Conservation (phyloP, 2,329 filamentous ascomycete species). For the Ilyonectria mors-panacis region DNA sequence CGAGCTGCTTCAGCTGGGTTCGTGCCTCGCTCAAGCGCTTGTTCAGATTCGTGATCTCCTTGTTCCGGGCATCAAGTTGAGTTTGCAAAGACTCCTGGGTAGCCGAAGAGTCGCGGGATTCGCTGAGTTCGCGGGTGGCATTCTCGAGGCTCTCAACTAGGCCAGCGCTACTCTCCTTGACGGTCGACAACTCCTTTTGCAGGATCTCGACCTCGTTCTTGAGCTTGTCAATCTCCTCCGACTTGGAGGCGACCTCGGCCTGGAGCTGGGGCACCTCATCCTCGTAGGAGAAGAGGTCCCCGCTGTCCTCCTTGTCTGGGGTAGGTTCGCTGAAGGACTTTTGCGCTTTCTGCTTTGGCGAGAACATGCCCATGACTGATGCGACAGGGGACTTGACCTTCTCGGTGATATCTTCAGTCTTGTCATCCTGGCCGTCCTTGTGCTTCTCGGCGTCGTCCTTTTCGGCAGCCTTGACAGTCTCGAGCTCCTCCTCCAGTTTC, state of each 20-base stretch:
- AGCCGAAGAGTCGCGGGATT: conserved; percentile 58
- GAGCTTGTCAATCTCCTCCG: conserved; percentile 79
- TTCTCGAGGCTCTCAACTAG: conserved; percentile 78
- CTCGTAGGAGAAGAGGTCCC: conserved; percentile 94
- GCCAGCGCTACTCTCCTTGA: conserved; percentile 78
- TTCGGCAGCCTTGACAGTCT: conserved; percentile 59
- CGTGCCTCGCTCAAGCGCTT: conserved; percentile 62
- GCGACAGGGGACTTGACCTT: conserved; percentile 63
- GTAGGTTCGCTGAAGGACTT: conserved; percentile 47
- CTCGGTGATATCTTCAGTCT: conserved; percentile 40
- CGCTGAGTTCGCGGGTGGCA: conserved; percentile 74
- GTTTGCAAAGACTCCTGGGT: conserved; percentile 63
- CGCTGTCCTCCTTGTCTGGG: conserved; percentile 56
- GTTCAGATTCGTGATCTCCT: conserved; percentile 65
- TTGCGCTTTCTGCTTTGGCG: conserved; percentile 61
- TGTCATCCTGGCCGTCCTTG: conserved; percentile 51
- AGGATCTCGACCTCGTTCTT: conserved; percentile 78
- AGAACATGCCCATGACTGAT: conserved; percentile 65
- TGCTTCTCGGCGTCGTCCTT: conserved; percentile 49
- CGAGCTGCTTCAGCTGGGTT: conserved; percentile 61
- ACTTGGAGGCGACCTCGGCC: conserved; percentile 78
- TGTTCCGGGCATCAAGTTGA: conserved; percentile 63
- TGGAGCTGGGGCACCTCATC: conserved; percentile 88
- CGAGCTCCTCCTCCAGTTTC: conserved; percentile 75
- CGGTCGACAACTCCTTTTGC: conserved; percentile 78